Percentiles rank a stretch among this genome's conserved stretches.
These are phyloP conservation scores for Claviceps arundinis DNA, from an alignment of 2,329 filamentous ascomycete genomes.

Conservation along the genomic window DNA sequence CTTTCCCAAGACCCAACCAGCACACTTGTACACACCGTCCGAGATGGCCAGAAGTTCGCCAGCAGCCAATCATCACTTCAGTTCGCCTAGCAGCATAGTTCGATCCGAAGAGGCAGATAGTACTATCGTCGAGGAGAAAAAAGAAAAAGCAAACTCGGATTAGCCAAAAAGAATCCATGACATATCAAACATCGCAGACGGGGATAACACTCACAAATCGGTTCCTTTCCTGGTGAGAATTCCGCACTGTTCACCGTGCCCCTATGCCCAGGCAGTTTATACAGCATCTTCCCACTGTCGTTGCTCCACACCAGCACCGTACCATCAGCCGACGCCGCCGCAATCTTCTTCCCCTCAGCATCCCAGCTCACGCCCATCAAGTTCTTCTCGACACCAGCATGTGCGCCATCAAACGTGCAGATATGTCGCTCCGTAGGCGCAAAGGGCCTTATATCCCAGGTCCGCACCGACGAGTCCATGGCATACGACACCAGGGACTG, in stretches of 20 bases:
- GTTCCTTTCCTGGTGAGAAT: conserved; percentile 73
- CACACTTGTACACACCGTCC: neutral
- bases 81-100: conserved; percentile 69
- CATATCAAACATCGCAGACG: neutral
- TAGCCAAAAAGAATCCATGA: conserved; percentile 13
- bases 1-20: neutral
- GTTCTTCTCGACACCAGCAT: conserved; percentile 80
- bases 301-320: conserved; percentile 86
- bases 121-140: conserved; percentile 37
- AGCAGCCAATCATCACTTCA: conserved; percentile 31
- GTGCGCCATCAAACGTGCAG: conserved; percentile 84
- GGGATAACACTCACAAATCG: conserved; percentile 57
- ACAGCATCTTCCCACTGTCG: conserved; percentile 76
- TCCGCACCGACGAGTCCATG: conserved; percentile 86
- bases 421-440: conserved; percentile 77
- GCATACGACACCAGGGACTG: conserved; percentile 83
- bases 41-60: neutral
- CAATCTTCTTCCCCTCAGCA: conserved; percentile 70
- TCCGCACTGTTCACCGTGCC: conserved; percentile 91
- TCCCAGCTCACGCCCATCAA: conserved; percentile 86
- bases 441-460: conserved; percentile 94
- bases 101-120: conserved; percentile 84
- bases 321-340: conserved; percentile 78
- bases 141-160: conserved; percentile 11
- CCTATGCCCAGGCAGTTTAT: conserved; percentile 91